Evolutionary conservation across 2,329 filamentous ascomycete species (phyloP).

Genomic region (Seiridium cupressi): DNA sequence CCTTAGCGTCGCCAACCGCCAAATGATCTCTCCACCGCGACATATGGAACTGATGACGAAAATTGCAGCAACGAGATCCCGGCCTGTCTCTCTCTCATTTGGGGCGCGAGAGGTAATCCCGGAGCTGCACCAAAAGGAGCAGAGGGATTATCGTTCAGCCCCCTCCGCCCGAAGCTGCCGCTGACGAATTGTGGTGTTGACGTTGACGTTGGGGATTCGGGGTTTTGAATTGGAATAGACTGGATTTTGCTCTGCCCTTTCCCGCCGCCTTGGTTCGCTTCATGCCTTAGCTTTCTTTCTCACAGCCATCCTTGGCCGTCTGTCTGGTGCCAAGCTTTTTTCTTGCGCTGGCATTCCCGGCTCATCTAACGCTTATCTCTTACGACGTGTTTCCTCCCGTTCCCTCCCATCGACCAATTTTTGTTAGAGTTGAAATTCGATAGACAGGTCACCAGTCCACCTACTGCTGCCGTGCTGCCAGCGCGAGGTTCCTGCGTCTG

Average conservation of each 20-base stretch:
- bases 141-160: slow-evolving; percentile 4
- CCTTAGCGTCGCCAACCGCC: not conserved
- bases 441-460: not conserved
- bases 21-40: not conserved
- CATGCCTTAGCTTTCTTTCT: not conserved
- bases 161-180: not conserved
- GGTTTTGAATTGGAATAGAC: not conserved
- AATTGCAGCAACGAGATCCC: not conserved
- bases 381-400: not conserved
- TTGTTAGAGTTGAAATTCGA: not conserved
- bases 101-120: not conserved
- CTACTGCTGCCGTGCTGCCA: not conserved
- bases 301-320: slow-evolving; percentile 1
- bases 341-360: not conserved
- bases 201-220: not conserved
- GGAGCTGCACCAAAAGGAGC: not conserved
- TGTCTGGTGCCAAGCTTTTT: not conserved
- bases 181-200: not conserved
- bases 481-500: too few relatives aligned
- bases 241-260: not conserved
- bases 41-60: not conserved
- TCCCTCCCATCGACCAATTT: not conserved
- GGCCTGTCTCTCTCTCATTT: not conserved
- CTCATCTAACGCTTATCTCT: not conserved
- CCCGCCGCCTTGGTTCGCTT: not conserved